Evolutionary conservation across 306 rosid species (phyloP), one percentile per base, ranked within the genome.

Genomic region (Ammopiptanthus mongolicus): DNA sequence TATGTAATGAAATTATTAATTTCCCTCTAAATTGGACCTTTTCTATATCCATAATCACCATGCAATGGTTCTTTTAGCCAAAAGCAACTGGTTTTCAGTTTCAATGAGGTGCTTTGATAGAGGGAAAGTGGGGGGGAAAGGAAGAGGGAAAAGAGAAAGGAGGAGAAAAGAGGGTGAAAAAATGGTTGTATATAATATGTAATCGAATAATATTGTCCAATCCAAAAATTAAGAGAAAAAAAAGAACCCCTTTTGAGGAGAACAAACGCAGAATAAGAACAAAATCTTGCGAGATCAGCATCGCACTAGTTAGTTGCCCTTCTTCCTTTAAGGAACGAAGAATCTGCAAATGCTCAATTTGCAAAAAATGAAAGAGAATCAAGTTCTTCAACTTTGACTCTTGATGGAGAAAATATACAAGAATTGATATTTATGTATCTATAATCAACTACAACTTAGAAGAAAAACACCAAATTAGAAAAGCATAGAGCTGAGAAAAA

Each of bases 251-350:
- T 57, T 42, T 28, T 52, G 17, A 39, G 59, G 75, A 74, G 79
- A 33, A 50, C 13, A 22, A 28, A 29, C 41, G 68, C 33, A 50
- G 86, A 85, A 77, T 61, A 55, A 83, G 85, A 88, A 88, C 81
- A 83, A 75, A 74, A 82, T 83, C 84, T 77, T 39, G 74, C 64
- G 47, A 79, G 80, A 86, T 84, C 76, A 69, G 57, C 65, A 56
- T 74, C 78, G 67, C 80, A 60, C 79, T 19, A 37, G 6, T 44
- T 31, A 73, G 18, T 65, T 73, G 19, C 31, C 41, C 2, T 60
- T 66, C 9, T 78, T 41, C 60, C 78, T 76, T 50, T 73, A 10
- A 63, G 80, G 22, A 42, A 77, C 23, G 37, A 37, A 28, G 59
- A 53, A 19, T 22, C 51, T 17, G 44, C 10, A 57, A 57, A 57